Conservation (phyloP, 495 filamentous ascomycete genomes). For the Stereocaulon alpinum region DNA sequence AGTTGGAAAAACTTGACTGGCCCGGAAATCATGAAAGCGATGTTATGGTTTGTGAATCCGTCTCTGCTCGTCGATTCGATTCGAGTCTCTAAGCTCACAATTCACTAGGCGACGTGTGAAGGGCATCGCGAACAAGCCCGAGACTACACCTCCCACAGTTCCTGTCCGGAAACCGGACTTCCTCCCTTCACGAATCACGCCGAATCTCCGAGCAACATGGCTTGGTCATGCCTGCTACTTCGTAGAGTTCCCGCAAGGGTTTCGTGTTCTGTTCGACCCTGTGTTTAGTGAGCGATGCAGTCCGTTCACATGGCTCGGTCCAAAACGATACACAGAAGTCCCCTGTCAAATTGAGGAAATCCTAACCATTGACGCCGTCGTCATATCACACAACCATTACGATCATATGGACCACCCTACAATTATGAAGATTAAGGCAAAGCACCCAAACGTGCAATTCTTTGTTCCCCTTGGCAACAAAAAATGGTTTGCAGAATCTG, state of each 20-base stretch:
- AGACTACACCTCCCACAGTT: constrained; percentile 57
- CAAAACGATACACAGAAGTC: constrained; percentile 69
- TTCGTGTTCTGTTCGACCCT: constrained; percentile 89
- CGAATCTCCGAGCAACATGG: constrained; percentile 79
- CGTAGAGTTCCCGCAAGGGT: constrained; percentile 79
- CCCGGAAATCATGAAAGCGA: constrained; percentile 13
- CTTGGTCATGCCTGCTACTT: constrained; percentile 92
- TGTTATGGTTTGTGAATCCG: constrained; percentile 13
- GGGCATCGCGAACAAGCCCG: constrained; percentile 49
- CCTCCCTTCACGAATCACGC: constrained; percentile 47
- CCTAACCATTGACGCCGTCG: constrained; percentile 74
- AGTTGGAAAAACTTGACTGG: constrained; percentile 19
- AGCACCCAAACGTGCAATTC: constrained; percentile 73
- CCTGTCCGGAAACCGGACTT: constrained; percentile 61
- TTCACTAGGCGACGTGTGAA: constrained; percentile 42
- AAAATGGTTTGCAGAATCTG: constrained; percentile 64
- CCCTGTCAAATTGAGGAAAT: constrained; percentile 74
- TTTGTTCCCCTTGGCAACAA: constrained; percentile 85
- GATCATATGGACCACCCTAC: constrained; percentile 79
- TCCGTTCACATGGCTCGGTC: constrained; percentile 60
- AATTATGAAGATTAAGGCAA: constrained; percentile 56
- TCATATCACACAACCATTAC: constrained; percentile 91
- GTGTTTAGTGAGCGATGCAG: constrained; percentile 85
- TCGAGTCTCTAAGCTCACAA: neutral
- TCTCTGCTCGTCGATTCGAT: neutral